Base-by-base conservation (phyloP, 2,329 filamentous ascomycete genomes). In the Colletotrichum lupini region DNA sequence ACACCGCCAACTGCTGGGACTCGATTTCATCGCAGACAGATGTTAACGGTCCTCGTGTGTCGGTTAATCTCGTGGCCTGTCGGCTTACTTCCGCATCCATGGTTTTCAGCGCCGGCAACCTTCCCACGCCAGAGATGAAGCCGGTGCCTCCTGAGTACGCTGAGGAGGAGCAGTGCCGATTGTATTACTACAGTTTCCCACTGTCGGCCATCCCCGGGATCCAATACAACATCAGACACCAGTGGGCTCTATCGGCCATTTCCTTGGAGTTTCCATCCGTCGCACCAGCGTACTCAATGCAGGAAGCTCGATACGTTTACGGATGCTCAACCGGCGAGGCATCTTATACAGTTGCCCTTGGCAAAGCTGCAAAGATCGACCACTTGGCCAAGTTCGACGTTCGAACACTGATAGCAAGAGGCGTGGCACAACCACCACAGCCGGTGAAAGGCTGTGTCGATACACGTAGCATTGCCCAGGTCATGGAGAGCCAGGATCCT, bases 1-100 rank as follows among this genome's bases (percentile, higher is more conserved):
- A 94, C 77, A 93, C 92, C 0, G 92, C 91, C 1, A 94, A 93
- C 76, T 89, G 89, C 1, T 94, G 92, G 92, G 91, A 93, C 65
- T 85, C 87, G 4, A 2, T 30, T 8, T 52, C 49, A 9, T 12
- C 56, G 8, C 8, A 26, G 5, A 8, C n/a, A 4, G 67, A 71
- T 5, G 6, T 19, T 14, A 66, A 71, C 24, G 56, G 56, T 5
- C 75, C 80, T 1, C 74, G 81, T 19, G 30, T 77, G 1, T 75
- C 85, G 1, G 90, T 94, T 5, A 91, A 92, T 76, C 87, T 94
- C 77, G 83, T 94, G 1, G 89, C 88, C 1, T 94, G 92, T 75
- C 88, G 92, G 4, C 83, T 93, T 55, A 94, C 91, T 1, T 92
- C 91, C 3, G 90, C 91, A 0, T 89, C 89, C 0, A 80, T 93